Base-by-base conservation (phyloP, 306 rosid species). In the Dalbergia oliveri region DNA sequence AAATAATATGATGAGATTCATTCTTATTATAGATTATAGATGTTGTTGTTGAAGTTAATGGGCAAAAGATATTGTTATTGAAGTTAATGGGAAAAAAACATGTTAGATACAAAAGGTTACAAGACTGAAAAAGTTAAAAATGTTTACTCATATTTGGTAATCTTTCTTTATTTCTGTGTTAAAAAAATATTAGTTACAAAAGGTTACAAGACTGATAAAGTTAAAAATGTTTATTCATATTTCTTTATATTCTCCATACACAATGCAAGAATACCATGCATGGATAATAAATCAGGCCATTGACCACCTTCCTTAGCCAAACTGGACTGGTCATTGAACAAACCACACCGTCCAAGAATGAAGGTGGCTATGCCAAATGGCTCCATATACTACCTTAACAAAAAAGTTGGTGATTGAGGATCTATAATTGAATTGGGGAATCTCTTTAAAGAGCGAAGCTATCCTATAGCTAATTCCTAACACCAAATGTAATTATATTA, bases 281-380 rank as follows among this genome's bases (percentile, higher is more conserved):
- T 43, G 49, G 49, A 43, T 7, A 7, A 43, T 43, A 6, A 11
- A 4, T 51, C 58, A 51, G 21, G 9, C 58, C 58, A 14, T 5
- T n/a, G 50, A 54, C 43, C 18, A 44, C 13, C 64, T 74, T 74
- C 51, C 62, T 44, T 33, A 10, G 35, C 72, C 83, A 70, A 70
- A 61, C 19, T 43, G 34, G 12, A 49, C 66, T 43, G 72, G 58
- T 70, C 83, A 39, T 62, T 72, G 59, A 72, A 39, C 16, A 53
- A 72, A 51, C 21, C 66, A 62, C 70, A 3, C 34, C 15, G 5
- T 47, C 15, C 19, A 69, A 41, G 18, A 79, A 56, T 59, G 51
- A 62, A 49, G 43, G 59, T 44, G 10, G 56, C 41, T 14, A 61
- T 12, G 73, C 83, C 84, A 63, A 72, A 80, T 60, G 79, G 51